Conservation (phyloP, 805 yeast species). For the Blastobotrys attinorum region DNA sequence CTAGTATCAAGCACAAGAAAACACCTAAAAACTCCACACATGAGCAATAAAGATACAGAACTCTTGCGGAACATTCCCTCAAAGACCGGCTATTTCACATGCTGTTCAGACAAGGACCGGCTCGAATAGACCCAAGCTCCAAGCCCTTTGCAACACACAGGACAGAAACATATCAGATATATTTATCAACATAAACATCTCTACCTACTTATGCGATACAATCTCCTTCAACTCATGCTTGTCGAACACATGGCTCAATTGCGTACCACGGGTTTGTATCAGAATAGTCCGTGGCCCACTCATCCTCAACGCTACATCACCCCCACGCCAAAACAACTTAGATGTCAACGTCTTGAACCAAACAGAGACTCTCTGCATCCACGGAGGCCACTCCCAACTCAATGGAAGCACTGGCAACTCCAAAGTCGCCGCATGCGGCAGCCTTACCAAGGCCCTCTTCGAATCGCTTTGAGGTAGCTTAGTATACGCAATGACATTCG, state of each 20-base stretch:
- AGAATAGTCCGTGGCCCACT: conserved; percentile 26
- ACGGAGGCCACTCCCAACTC: conserved; percentile 2
- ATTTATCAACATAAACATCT: too few species aligned
- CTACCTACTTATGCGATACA: conserved; percentile 4
- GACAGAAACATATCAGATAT: too few species aligned
- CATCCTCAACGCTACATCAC: conserved; percentile 19
- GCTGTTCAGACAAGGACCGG: too few species aligned
- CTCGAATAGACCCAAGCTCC: too few species aligned
- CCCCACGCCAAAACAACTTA: conserved; percentile 20
- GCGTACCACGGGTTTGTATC: conserved; percentile 22
- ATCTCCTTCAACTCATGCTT: conserved; percentile 18
- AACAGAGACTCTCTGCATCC: conserved; percentile 5
- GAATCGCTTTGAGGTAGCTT: conserved; percentile 11
- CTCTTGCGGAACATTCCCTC: too few species aligned
- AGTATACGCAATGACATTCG: conserved; percentile 34
- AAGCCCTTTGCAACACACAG: too few species aligned
- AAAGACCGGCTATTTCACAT: too few species aligned
- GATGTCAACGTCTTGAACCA: conserved; percentile 11
- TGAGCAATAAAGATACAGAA: too few species aligned
- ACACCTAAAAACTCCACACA: too few species aligned
- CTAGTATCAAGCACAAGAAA: too few species aligned
- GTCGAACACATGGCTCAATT: conserved; percentile 20
- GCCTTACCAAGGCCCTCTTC: conserved; percentile 10
- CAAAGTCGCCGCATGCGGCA: conserved; percentile 15
- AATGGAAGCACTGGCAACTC: conserved; percentile 12